Conservation (phyloP, 2,329 filamentous ascomycete genomes). For the Aspergillus hiratsukae region DNA sequence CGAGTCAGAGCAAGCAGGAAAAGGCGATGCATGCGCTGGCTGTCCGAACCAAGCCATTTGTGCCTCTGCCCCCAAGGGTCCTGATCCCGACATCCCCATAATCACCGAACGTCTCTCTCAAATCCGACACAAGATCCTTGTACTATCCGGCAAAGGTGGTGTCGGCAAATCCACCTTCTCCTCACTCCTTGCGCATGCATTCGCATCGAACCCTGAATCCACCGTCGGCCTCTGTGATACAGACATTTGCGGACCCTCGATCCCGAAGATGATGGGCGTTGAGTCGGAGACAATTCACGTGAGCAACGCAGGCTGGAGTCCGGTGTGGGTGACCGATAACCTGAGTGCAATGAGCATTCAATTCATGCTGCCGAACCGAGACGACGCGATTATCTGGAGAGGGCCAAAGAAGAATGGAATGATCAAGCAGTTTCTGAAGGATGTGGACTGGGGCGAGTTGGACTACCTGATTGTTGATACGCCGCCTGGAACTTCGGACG, state of each 20-base stretch:
- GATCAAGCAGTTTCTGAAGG: conserved; percentile 96
- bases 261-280: conserved; percentile 99
- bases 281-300: conserved; percentile 91
- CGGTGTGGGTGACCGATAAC: conserved; percentile 93
- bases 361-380: conserved; percentile 91
- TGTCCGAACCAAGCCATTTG: conserved; percentile 97
- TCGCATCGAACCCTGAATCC: conserved; percentile 72
- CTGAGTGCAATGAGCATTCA: conserved; percentile 95
- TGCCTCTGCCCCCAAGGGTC: conserved; percentile 88
- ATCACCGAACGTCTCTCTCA: conserved; percentile 77
- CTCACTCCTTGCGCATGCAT: conserved; percentile 79
- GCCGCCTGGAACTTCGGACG: conserved; percentile 89
- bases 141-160: conserved; percentile 91
- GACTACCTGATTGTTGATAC: conserved; percentile 94
- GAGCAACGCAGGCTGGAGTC: conserved; percentile 82
- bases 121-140: conserved; percentile 86
- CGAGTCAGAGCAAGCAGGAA: conserved; percentile 51
- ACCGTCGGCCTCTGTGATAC: conserved; percentile 96
- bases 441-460: conserved; percentile 94
- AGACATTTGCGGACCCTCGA: conserved; percentile 92
- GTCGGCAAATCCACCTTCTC: conserved; percentile 96
- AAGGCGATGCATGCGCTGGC: conserved; percentile 79
- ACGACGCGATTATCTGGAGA: conserved; percentile 96
- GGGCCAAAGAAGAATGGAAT: conserved; percentile 98
- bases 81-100: conserved; percentile 86